These are phyloP conservation scores for Leccinum obscurum DNA, from an alignment of 768 basidiomycete genomes.

Conservation along the genomic window DNA sequence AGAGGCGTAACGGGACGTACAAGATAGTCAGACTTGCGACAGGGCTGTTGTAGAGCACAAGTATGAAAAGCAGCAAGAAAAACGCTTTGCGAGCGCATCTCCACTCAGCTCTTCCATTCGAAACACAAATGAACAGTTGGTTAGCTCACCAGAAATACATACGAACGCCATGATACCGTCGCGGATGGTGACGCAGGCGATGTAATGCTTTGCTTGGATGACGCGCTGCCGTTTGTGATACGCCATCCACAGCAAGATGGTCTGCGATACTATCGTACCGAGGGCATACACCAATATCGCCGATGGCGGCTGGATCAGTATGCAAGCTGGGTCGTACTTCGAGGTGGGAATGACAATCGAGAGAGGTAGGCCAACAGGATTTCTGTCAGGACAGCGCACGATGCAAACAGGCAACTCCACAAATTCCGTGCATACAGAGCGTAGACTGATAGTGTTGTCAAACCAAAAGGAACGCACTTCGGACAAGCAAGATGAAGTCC, in stretches of 20 bases:
- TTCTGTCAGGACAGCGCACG: constrained; percentile 15
- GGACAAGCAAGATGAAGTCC: constrained; percentile 21
- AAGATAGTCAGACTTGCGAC: constrained; percentile 8
- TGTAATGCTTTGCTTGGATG: neutral
- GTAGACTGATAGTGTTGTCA: constrained; percentile 16
- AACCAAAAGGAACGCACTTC: constrained; percentile 16
- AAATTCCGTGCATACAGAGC: constrained; percentile 15
- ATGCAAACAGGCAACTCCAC: constrained; percentile 2
- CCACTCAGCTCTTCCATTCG: neutral
- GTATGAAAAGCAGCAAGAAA: constrained; percentile 7
- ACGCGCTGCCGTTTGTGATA: constrained; percentile 13
- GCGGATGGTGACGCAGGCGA: constrained; percentile 25
- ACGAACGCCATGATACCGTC: constrained; percentile 12
- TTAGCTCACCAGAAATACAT: neutral
- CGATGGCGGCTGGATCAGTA: constrained; percentile 2
- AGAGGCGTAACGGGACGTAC: constrained; percentile 5
- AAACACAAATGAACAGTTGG: neutral
- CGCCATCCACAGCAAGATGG: constrained; percentile 20
- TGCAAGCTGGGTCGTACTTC: constrained; percentile 19
- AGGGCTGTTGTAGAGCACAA: constrained; percentile 2
- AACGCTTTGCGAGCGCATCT: constrained; percentile 12
- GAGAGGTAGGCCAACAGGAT: constrained; percentile 1
- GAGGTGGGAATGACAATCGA: constrained; percentile 2
- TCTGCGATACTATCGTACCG: constrained; percentile 14
- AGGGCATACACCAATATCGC: constrained; percentile 6